A percentile compares a stretch with the other conserved stretches of the same genome.
Evolutionary conservation across 202 grass and related monocot genomes (phyloP).

Genomic region (Hordeum pubiflorum): DNA sequence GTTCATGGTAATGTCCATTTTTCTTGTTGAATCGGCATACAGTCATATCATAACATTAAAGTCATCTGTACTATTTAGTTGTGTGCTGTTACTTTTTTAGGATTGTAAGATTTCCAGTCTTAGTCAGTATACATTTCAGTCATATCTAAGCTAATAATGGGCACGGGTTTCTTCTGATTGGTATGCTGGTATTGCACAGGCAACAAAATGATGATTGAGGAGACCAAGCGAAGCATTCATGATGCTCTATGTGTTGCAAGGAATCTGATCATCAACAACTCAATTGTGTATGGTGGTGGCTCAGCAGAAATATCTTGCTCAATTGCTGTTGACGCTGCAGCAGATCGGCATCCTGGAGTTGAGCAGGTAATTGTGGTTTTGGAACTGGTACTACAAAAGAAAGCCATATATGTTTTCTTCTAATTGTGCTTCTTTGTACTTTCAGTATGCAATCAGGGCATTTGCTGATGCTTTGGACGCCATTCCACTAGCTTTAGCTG

Average conservation of each 20-base stretch:
- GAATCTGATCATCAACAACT: constrained; percentile 89
- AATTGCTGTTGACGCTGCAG: constrained; percentile 80
- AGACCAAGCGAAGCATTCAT: constrained; percentile 87
- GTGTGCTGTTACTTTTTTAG: neutral
- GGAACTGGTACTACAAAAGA: neutral
- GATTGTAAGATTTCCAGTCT: neutral
- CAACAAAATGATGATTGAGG: constrained; percentile 99
- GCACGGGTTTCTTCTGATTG: neutral
- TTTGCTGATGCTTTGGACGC: constrained; percentile 90
- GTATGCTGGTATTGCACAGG: constrained; percentile 32
- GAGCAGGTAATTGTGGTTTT: constrained; percentile 57
- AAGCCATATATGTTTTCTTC: neutral
- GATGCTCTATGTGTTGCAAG: constrained; percentile 93
- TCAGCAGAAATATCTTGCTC: constrained; percentile 90
- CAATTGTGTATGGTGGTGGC: constrained; percentile 89
- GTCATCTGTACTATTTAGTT: neutral
- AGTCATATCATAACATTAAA: neutral
- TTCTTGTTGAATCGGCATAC: neutral
- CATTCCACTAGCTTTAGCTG: constrained; percentile 80
- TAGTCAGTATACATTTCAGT: neutral
- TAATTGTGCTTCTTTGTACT: constrained; percentile 13
- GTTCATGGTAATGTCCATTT: neutral
- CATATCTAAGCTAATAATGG: neutral
- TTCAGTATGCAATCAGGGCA: constrained; percentile 92
- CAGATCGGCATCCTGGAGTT: constrained; percentile 77